These are phyloP conservation scores for Wallemia mellicola DNA, from an alignment of 1,284 basidiomycete species.

Conservation along the genomic window DNA sequence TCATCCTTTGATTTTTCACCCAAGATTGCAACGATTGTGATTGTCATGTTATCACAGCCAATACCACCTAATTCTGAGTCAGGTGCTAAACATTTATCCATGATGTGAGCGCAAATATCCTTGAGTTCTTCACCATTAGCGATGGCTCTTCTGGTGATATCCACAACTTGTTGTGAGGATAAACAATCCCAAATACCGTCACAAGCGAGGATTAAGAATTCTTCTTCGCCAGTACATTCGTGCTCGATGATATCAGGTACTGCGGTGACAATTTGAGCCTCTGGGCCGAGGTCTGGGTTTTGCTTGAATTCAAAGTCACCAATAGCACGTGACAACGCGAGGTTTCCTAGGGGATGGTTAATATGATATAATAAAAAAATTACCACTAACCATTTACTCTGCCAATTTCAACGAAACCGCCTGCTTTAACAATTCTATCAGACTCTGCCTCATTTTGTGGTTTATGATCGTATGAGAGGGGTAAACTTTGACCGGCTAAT, in stretches of 20 bases:
- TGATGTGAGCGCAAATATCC: conserved; percentile 66
- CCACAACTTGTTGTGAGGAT: conserved; percentile 68
- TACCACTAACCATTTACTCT: conserved; percentile 64
- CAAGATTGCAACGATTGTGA: conserved; percentile 65
- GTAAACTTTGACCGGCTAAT: conserved; percentile 52
- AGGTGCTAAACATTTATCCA: conserved; percentile 77
- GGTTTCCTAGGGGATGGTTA: conserved; percentile 33
- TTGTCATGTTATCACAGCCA: conserved; percentile 98
- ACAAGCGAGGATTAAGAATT: conserved; percentile 84
- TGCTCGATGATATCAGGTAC: conserved; percentile 74
- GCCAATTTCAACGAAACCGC: conserved; percentile 88
- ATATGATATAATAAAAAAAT: conserved; percentile 1
- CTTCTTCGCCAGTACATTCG: conserved; percentile 57
- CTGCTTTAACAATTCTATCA: conserved; percentile 62
- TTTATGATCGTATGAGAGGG: conserved; percentile 86
- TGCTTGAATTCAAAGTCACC: conserved; percentile 99
- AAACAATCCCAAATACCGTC: conserved; percentile 99
- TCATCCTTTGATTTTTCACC: conserved; percentile 62
- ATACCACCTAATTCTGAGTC: conserved; percentile 79
- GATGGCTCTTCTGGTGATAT: conserved; percentile 57
- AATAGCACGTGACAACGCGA: conserved; percentile 76
- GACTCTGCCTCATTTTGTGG: conserved; percentile 64
- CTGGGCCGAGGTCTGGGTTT: conserved; percentile 45
- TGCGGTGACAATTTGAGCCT: conserved; percentile 82
- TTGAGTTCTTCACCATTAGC: conserved; percentile 47